Conservation (phyloP, 2,329 filamentous ascomycete genomes). For the Cladosporium sp. region DNA sequence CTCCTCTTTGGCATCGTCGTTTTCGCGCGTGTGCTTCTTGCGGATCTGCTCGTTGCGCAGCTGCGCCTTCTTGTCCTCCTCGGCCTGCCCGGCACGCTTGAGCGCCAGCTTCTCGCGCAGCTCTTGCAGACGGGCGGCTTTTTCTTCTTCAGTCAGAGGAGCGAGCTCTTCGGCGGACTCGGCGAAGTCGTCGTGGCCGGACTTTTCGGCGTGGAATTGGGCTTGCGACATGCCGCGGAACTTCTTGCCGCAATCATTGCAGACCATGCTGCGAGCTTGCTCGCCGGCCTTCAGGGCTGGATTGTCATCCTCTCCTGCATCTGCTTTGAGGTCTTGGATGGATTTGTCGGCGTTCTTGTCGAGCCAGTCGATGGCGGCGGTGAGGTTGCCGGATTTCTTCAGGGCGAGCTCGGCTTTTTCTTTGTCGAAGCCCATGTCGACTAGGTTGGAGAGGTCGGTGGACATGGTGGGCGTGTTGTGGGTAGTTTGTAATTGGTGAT, state of each 20-base stretch:
- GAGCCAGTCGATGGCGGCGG: conserved; percentile 87
- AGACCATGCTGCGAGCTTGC: conserved; percentile 77
- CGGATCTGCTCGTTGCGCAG: conserved; percentile 85
- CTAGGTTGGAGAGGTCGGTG: conserved; percentile 60
- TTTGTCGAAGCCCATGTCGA: conserved; percentile 77
- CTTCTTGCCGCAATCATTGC: conserved; percentile 92
- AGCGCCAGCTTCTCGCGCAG: conserved; percentile 69
- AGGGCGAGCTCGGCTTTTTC: conserved; percentile 80
- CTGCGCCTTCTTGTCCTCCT: conserved; percentile 75
- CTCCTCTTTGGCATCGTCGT: conserved; percentile 86
- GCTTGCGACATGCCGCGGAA: conserved; percentile 80
- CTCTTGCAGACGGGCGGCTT: conserved; percentile 74
- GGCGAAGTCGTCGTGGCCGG: conserved; percentile 84
- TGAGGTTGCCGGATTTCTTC: conserved; percentile 77
- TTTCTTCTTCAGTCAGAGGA: conserved; percentile 88
- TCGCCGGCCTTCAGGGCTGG: conserved; percentile 69
- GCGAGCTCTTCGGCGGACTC: conserved; percentile 92
- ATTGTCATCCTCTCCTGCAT: conserved; percentile 45
- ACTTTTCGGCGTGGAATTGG: conserved; percentile 88
- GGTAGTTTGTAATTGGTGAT: background rate
- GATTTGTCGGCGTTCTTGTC: conserved; percentile 85
- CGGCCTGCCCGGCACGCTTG: conserved; percentile 68
- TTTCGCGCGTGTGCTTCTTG: conserved; percentile 84
- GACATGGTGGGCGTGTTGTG: conserved; percentile 37
- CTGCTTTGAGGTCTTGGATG: conserved; percentile 72